Evolutionary conservation across 1,284 basidiomycete species (phyloP).

Genomic region (Vanrija humicola): DNA sequence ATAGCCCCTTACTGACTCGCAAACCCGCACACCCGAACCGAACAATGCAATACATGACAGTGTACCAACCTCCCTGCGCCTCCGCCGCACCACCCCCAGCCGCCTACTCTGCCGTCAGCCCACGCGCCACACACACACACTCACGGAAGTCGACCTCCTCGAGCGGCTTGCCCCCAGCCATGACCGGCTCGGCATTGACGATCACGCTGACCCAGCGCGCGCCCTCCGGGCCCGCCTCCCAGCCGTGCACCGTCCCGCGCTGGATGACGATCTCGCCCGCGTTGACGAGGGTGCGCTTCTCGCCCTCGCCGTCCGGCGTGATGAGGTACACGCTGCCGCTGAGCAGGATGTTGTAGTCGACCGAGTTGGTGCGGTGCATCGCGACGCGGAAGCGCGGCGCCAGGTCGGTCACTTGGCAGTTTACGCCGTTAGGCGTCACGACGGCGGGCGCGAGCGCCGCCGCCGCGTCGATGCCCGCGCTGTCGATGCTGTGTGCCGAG

Average conservation of each 20-base stretch:
- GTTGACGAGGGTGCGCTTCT: constrained; percentile 28
- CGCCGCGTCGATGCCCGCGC: constrained; percentile 17
- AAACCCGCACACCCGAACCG: no score
- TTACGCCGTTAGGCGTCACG: constrained; percentile 33
- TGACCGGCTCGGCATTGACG: constrained; percentile 36
- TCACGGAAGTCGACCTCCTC: constrained; percentile 33
- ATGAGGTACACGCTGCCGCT: constrained; percentile 33
- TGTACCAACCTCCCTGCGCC: no score
- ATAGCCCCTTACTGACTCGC: no score
- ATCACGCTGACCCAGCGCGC: constrained; percentile 43
- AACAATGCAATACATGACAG: no score
- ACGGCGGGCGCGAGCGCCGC: constrained; percentile 22
- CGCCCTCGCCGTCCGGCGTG: constrained; percentile 24
- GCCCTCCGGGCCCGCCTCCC: constrained; percentile 43
- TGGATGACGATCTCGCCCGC: constrained; percentile 46
- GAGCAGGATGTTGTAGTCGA: constrained; percentile 45
- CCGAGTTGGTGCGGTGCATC: constrained; percentile 41
- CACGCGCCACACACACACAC: no score
- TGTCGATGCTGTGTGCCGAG: constrained; percentile 21
- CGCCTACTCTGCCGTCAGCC: no score
- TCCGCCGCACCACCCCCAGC: no score
- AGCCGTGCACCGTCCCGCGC: constrained; percentile 46
- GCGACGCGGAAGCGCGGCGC: constrained; percentile 29
- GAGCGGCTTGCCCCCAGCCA: constrained; percentile 27
- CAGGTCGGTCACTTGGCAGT: constrained; percentile 42